Evolutionary conservation across 768 basidiomycete species (phyloP), one percentile per base, ranked within the genome.

Genomic region (Gyrodon lividus): DNA sequence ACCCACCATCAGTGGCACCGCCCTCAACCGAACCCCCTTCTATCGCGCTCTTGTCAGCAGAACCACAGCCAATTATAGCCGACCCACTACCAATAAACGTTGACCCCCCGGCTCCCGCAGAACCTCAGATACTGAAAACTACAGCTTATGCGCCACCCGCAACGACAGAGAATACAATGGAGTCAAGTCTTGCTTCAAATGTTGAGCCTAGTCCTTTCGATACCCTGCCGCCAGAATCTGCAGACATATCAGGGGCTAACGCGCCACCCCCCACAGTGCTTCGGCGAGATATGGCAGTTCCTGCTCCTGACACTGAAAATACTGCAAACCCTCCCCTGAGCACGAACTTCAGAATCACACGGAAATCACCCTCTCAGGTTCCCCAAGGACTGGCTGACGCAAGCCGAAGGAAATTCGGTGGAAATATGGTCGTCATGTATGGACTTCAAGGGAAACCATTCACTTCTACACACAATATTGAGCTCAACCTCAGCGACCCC

Each of bases 401-500:
- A 12, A 19, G 2, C 20, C 45, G n/a, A 26, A 31, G 14, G 4
- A 57, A 57, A 43, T 63, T 59, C 20, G 59, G 53, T 37, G 48
- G 41, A 16, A 30, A 56, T 10, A 70, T 57, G 55, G 45, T 50
- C 9, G 41, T 68, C 20, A 50, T 68, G 33, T 48, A 60, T 9
- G 43, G 39, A 38, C 45, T 22, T 12, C 59, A 50, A 26, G 66
- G 62, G 22, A 59, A 54, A 19, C 31, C 66, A 30, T 60, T 59
- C 47, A 37, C 56, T 14, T 48, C 57, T 51, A 45, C 52, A 23
- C 61, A 66, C 24, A 13, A 30, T 20, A 48, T 69, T n/a, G 59
- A 60, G 8, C 63, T 75, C 52, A 43, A 48, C 23, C 59, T 77
- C 48, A 56, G 58, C 22, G 63, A 72, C 20, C 49, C 54, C 13